Base-by-base conservation (phyloP, 2,329 filamentous ascomycete genomes). In the Pestalotiopsis sp. region DNA sequence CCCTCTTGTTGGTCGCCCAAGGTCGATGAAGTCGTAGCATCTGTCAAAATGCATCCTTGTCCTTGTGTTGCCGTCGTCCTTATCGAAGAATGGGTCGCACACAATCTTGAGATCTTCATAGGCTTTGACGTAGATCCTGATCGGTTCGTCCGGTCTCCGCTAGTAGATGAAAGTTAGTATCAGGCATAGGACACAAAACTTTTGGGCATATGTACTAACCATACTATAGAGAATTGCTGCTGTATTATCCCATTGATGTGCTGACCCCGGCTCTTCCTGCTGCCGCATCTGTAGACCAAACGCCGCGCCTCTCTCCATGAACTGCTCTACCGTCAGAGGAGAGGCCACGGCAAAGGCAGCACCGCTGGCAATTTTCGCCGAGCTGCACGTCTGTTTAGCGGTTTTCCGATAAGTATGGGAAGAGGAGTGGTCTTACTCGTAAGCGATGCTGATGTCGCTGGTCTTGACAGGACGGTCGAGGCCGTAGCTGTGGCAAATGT, bases 31-130 rank as follows among this genome's bases (percentile, higher is more conserved):
- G 58, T 71, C 69, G 69, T 68, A 71, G 38, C 65, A 69, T 3
- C 27, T 69, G 66, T 41, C 39, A 36, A 41, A 49, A 13, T 69
- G 23, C 27, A 71, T 36, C 6, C 65, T 41, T 9, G 14, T 58
- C 2, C 23, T 52, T 7, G 17, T 31, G 4, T 36, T 52, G 27
- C 27, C 62, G 6, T 67, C 49, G 14, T 25, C 36, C 38, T 20
- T 52, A 14, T 69, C 68, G 39, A 69, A 71, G 45, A 71, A 69
- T 2, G 68, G 69, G 31, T 71, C 68, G 49, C 69, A 71, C 31
- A 71, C 57, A 59, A 71, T 67, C 20, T 64, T 63, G 1, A 68
- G 59, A 5, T 67, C 56, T 27, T 71, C 69, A 1, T 20, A n/a
- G 14, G 62, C 58, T 20, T n/a, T 68, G 39, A 66, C n/a, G 1